Conservation (phyloP, 306 rosid species). For the Trifolium fragiferum region DNA sequence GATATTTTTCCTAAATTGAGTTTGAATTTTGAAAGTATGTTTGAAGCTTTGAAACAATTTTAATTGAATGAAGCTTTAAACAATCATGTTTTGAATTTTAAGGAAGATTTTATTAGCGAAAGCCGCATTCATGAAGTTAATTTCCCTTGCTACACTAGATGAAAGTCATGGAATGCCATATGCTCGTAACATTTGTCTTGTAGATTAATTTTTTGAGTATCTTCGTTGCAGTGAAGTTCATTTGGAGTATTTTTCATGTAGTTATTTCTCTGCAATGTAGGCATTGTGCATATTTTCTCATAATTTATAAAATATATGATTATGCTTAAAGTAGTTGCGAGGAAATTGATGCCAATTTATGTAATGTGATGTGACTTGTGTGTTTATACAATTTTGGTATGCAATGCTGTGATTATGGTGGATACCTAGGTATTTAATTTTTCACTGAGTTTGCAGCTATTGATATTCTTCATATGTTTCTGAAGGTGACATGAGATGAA, state of each 20-base stretch:
- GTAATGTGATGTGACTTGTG: slow-evolving; percentile 19
- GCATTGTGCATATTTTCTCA: slow-evolving; percentile 5
- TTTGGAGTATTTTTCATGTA: slow-evolving; percentile 8
- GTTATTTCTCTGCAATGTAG: slow-evolving; percentile 17
- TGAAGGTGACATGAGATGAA: slow-evolving; percentile 43
- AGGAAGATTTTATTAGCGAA: neutral
- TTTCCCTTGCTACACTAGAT: no score
- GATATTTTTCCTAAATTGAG: neutral
- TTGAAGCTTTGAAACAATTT: slow-evolving; percentile 23
- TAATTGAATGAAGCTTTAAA: slow-evolving; percentile 12
- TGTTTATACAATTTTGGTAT: slow-evolving; percentile 15
- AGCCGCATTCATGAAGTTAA: slow-evolving; percentile 5
- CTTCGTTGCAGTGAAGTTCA: slow-evolving; percentile 18
- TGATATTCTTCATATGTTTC: slow-evolving; percentile 34
- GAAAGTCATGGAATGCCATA: neutral
- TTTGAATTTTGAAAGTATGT: neutral
- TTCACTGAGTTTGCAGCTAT: neutral
- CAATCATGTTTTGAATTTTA: neutral
- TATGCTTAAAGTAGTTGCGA: slow-evolving; percentile 24
- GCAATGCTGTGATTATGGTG: neutral
- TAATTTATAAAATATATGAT: slow-evolving; percentile 19
- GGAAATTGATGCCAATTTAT: slow-evolving; percentile 27
- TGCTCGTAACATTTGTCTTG: slow-evolving; percentile 19
- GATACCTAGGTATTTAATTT: slow-evolving; percentile 20
- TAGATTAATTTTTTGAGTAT: slow-evolving; percentile 16